Conservation (phyloP, 169 alveolate genomes). For the Besnoitia besnoiti region DNA sequence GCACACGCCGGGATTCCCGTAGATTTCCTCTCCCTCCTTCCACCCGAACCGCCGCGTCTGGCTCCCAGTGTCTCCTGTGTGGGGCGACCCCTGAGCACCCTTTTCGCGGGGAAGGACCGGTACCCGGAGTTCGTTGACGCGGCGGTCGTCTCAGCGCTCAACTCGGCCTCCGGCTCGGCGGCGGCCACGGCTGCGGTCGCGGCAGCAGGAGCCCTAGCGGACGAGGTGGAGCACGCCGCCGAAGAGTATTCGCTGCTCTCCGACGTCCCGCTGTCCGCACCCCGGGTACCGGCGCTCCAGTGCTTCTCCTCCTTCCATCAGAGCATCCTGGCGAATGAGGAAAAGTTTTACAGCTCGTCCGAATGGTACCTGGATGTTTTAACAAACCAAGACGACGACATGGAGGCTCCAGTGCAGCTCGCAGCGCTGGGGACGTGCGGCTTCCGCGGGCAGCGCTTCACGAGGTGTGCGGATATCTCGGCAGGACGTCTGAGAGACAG, state of each 20-base stretch:
- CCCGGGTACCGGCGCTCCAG: background rate
- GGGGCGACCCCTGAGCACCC: background rate
- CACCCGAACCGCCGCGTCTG: background rate
- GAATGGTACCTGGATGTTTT: background rate
- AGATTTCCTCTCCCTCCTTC: background rate
- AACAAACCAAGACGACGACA: background rate
- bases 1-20: slow-evolving; percentile 7
- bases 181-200: slow-evolving; percentile 36
- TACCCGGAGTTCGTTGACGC: background rate
- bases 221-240: background rate
- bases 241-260: background rate
- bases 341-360: background rate
- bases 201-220: background rate
- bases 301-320: background rate
- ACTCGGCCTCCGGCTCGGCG: background rate
- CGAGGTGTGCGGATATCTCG: background rate
- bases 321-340: background rate
- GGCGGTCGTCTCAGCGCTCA: slow-evolving; percentile 15
- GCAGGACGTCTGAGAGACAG: background rate
- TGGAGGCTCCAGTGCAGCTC: background rate
- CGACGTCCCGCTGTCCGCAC: background rate
- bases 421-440: slow-evolving; percentile 15
- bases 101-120: background rate
- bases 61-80: background rate
- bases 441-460: slow-evolving; percentile 38